Evolutionary conservation across 139 green algal species (phyloP).

Genomic region (Chlorella ohadii): DNA sequence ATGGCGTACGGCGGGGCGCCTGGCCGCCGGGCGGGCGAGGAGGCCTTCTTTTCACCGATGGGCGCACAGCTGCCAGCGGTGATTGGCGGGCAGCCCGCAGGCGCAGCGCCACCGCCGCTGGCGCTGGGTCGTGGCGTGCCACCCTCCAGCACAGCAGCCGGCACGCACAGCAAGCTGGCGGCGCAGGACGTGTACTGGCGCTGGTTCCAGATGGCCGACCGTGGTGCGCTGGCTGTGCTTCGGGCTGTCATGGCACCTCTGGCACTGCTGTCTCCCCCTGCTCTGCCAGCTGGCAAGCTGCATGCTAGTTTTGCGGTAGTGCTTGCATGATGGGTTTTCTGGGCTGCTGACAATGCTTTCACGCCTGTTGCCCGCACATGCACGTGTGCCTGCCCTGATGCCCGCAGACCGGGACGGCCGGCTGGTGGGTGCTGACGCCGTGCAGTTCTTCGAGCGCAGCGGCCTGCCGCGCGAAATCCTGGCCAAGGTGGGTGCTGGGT

Average conservation of each 20-base stretch:
- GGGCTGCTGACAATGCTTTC: too few species aligned
- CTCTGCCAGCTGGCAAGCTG: not conserved
- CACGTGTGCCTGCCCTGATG: not conserved
- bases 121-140: not conserved
- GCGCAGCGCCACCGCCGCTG: not conserved
- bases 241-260: too few species aligned
- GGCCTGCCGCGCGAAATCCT: conserved; percentile 78
- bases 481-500: conserved; percentile 59
- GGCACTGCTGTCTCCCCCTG: too few species aligned
- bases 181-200: conserved; percentile 39
- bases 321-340: too few species aligned
- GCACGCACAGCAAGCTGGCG: conserved; percentile 5
- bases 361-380: too few species aligned
- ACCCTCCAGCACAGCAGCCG: not conserved
- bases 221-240: not conserved
- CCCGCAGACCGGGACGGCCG: conserved; percentile 68
- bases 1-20: conserved; percentile 4
- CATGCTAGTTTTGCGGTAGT: not conserved
- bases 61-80: not conserved
- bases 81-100: not conserved
- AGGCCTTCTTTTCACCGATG: conserved; percentile 27
- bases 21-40: not conserved
- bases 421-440: conserved; percentile 77
- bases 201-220: conserved; percentile 50
- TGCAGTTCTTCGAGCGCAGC: conserved; percentile 88